These are phyloP conservation scores for Lipomyces yamanashiensis DNA, from an alignment of 805 yeast genomes.

Conservation along the genomic window DNA sequence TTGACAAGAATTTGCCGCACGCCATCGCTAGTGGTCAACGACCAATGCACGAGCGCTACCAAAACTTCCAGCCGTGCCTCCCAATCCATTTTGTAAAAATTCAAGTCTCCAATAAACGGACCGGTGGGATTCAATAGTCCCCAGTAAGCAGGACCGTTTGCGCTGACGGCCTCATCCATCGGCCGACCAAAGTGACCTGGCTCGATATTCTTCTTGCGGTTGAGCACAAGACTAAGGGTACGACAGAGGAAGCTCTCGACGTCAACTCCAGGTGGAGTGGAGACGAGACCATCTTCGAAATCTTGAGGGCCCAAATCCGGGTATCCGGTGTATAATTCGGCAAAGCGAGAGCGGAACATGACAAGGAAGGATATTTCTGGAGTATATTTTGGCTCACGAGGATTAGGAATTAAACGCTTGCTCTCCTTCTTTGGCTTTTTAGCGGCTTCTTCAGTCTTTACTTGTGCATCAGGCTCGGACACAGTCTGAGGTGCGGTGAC, in stretches of 20 bases:
- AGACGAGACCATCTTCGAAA: conserved; percentile 46
- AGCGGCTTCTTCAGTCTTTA: neutral
- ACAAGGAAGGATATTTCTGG: conserved; percentile 38
- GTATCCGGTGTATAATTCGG: conserved; percentile 43
- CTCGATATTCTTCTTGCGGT: conserved; percentile 50
- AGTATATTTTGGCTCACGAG: conserved; percentile 21
- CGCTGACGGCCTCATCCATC: conserved; percentile 46
- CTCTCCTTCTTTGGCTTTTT: neutral
- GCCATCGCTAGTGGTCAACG: conserved; percentile 42
- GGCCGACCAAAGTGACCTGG: conserved; percentile 46
- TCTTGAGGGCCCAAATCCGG: conserved; percentile 49
- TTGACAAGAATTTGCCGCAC: conserved; percentile 33
- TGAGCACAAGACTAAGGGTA: conserved; percentile 46
- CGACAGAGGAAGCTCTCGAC: conserved; percentile 45
- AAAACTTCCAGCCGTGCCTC: conserved; percentile 44
- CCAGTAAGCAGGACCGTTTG: conserved; percentile 40
- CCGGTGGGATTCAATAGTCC: conserved; percentile 27
- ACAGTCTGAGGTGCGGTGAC: neutral
- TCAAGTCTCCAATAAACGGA: conserved; percentile 36
- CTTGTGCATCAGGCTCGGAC: neutral
- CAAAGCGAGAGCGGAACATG: conserved; percentile 40
- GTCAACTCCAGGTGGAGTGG: conserved; percentile 36
- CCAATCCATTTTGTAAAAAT: conserved; percentile 44
- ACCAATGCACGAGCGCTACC: conserved; percentile 45
- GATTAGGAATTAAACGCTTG: conserved; percentile 17